Conservation (phyloP, 2,329 filamentous ascomycete species). For the Phyllosticta citrichinensis region DNA sequence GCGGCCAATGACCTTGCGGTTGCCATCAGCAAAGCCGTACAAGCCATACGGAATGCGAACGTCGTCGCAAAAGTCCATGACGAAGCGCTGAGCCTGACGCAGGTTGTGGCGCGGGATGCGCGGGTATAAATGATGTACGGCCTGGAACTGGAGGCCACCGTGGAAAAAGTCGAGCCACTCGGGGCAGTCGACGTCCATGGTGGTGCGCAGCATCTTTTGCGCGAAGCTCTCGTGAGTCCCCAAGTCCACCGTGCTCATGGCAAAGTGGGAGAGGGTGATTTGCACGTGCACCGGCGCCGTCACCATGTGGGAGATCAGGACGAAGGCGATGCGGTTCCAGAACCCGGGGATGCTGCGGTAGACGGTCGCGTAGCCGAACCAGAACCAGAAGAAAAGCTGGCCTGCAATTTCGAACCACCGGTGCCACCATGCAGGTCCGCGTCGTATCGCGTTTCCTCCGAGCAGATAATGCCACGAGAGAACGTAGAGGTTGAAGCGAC, state of each 20-base stretch:
- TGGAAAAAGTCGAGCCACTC: conserved; percentile 63
- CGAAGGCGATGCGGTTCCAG: conserved; percentile 49
- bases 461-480: conserved; percentile 58
- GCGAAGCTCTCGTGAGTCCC: conserved; percentile 57
- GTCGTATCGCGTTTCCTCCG: conserved; percentile 42
- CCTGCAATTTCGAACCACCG: conserved; percentile 55
- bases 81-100: conserved; percentile 48
- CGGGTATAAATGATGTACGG: conserved; percentile 60
- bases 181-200: conserved; percentile 65
- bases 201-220: conserved; percentile 60
- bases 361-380: conserved; percentile 57
- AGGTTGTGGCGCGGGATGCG: conserved; percentile 60
- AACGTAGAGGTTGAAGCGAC: conserved; percentile 63
- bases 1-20: conserved; percentile 45
- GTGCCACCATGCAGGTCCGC: conserved; percentile 57
- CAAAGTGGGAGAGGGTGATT: conserved; percentile 63
- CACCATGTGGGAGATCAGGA: conserved; percentile 54
- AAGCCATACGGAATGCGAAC: conserved; percentile 53
- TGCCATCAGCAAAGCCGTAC: conserved; percentile 53
- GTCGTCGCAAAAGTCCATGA: conserved; percentile 55
- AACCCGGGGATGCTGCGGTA: conserved; percentile 50
- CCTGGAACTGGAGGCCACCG: conserved; percentile 64
- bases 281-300: conserved; percentile 62
- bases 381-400: conserved; percentile 55
- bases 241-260: conserved; percentile 57